Evolutionary conservation across 192 early-diverging fungal species (phyloP).

Genomic region (Coemansia sp.): DNA sequence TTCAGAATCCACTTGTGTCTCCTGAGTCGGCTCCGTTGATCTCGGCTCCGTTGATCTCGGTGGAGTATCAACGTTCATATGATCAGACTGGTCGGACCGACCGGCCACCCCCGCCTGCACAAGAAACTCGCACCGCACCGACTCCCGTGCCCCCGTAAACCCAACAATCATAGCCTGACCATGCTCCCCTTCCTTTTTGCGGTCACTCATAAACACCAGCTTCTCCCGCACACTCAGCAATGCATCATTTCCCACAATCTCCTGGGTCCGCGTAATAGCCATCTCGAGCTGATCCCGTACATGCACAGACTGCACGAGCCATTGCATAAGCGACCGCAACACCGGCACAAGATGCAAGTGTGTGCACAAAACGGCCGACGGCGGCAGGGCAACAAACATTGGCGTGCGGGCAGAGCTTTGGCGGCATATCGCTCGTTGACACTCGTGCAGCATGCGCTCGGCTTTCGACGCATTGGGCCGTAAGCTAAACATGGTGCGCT

Average conservation of each 20-base stretch:
- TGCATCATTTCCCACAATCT: constrained; percentile 18
- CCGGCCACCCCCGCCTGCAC: constrained; percentile 30
- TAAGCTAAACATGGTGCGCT: constrained; percentile 36
- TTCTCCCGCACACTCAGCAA: constrained; percentile 43
- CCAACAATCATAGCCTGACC: constrained; percentile 45
- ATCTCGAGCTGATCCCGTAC: constrained; percentile 44
- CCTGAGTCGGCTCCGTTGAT: background rate
- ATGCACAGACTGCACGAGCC: constrained; percentile 47
- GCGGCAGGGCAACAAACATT: constrained; percentile 39
- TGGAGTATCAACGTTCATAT: constrained; percentile 12
- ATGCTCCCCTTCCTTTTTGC: background rate
- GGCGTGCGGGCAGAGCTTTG: constrained; percentile 39
- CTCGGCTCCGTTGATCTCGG: background rate
- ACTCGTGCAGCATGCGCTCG: constrained; percentile 31
- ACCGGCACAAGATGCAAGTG: constrained; percentile 32
- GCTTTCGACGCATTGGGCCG: constrained; percentile 33
- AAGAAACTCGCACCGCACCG: constrained; percentile 53
- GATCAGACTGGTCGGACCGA: background rate
- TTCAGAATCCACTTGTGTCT: background rate
- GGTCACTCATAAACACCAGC: constrained; percentile 32
- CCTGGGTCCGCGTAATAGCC: constrained; percentile 39
- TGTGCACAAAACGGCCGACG: constrained; percentile 37
- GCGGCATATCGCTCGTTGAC: constrained; percentile 21
- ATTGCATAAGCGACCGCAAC: constrained; percentile 50
- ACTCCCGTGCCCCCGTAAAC: constrained; percentile 40